Base-by-base conservation (phyloP, 2,329 filamentous ascomycete genomes). In the Trichoderma cornu-damae region DNA sequence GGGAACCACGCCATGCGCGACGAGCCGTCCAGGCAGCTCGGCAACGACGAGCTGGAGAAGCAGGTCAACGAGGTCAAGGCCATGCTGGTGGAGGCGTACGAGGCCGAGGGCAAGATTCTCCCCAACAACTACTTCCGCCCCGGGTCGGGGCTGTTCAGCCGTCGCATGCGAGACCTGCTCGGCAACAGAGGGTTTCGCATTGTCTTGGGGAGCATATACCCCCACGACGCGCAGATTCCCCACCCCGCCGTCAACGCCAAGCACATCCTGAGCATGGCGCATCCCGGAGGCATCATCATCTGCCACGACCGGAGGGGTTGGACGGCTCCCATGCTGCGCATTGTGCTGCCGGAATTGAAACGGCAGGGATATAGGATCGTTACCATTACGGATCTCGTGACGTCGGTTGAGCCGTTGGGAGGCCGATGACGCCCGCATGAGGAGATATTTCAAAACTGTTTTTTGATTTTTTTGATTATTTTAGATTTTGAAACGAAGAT, bases 1-100 rank as follows among this genome's bases (percentile, higher is more conserved):
- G 91, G 82, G 22, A 96, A 96, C 72, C 91, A 96, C 72, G 91
- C 88, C 8, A 92, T 94, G 89, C 82, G 85, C 69, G 91, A 96
- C 71, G 89, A 94, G 75, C 84, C 90, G 0, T 87, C 86, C 8
- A 78, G 81, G 43, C 75, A 76, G 0, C 76, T 96, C 24, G 72
- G 77, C 38, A 78, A 85, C 51, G 74, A 73, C 1, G 78, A 81
- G 60, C 79, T 96, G 1, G 72, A 77, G 34, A 66, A 69, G 1
- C 83, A 96, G 74, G 85, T 95, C 51, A 67, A 71, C 11, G 63
- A 77, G 9, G 89, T 95, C 14, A 84, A 90, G 63, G 68, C 61
- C 0, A 76, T 82, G 66, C 82, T 91, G 50, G 72, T 77, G 7
- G 64, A 69, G 0, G 83, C 84, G 1, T 88, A 89, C 66, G 65